Percentiles rank a stretch among this genome's conserved stretches.
Evolutionary conservation across 768 basidiomycete genomes (phyloP).

Genomic region (Asterophora lycoperdoides): DNA sequence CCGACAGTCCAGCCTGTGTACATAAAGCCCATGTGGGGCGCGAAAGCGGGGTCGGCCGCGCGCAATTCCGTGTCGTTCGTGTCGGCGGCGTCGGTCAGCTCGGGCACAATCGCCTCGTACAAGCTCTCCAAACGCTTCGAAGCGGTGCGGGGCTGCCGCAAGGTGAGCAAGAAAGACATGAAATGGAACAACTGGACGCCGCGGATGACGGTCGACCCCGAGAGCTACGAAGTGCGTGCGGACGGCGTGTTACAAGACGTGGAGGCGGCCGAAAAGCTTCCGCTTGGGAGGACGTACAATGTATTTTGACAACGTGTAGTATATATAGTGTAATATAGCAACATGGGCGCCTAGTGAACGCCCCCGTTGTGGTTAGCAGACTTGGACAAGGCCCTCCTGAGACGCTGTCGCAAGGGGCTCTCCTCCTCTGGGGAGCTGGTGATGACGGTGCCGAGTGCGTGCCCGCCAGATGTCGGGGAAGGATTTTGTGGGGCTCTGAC

Average conservation of each 20-base stretch:
- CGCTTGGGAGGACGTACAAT: conserved; percentile 73
- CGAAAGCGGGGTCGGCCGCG: conserved; percentile 71
- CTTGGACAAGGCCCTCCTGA: conserved; percentile 25
- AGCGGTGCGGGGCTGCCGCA: conserved; percentile 73
- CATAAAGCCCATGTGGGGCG: conserved; percentile 92
- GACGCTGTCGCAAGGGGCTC: conserved; percentile 25
- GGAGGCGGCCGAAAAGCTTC: conserved; percentile 62
- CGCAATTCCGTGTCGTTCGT: conserved; percentile 86
- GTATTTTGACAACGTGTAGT: conserved; percentile 70
- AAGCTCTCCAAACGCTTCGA: conserved; percentile 66
- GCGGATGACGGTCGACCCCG: conserved; percentile 85
- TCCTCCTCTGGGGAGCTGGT: conserved; percentile 18
- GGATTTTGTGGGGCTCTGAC: too few relatives aligned
- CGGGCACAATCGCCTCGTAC: conserved; percentile 60
- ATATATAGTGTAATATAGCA: too few relatives aligned
- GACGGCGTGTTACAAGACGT: conserved; percentile 78
- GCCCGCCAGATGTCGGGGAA: not conserved
- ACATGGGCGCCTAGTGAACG: too few relatives aligned
- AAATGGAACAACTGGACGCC: conserved; percentile 88
- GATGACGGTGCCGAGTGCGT: conserved; percentile 12
- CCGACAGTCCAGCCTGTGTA: conserved; percentile 91
- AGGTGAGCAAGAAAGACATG: conserved; percentile 83
- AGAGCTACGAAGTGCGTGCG: conserved; percentile 82
- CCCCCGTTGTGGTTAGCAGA: conserved; percentile 5
- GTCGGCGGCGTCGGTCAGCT: conserved; percentile 62